Base-by-base conservation (phyloP, 495 filamentous ascomycete species). In the Neurospora sp. region DNA sequence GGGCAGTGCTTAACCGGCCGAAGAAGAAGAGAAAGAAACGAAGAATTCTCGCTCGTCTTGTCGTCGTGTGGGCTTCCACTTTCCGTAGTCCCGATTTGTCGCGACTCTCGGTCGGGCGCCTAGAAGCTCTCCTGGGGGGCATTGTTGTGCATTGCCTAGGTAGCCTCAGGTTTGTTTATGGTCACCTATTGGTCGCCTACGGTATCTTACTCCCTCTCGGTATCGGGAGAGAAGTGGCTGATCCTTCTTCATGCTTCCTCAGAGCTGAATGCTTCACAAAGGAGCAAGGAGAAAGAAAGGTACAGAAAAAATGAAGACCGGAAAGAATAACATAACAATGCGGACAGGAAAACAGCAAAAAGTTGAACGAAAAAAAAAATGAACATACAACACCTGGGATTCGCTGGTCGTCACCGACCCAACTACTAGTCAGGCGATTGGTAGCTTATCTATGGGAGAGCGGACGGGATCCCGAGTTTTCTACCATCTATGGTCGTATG, bases 341-440 rank as follows among this genome's bases (percentile, higher is more conserved):
- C 3, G 0, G 7, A 8, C 16, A n/a, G 17, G 17, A n/a, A 8
- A 44, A n/a, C 17, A 44, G 41, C 7, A 45, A 45, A 45, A 10
- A n/a, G 39, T 40, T 9, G 39, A 40, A 40, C 1, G 8, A 39
- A 9, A 12, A 10, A 10, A 9, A 72, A 74, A 61, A 70, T 70
- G 71, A 69, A 76, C 70, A 76, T 77, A 74, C 74, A 77, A 76
- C 76, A 73, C 76, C 76, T 59, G 74, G 76, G 70, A 77, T 76
- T 76, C 76, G 69, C 76, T 75, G 70, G 71, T 85, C 79, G 81
- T 84, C 84, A 83, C 81, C 82, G 78, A 84, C 82, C 80, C 79
- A 80, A 84, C 79, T 83, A 83, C 83, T 83, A 77, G 76, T 82
- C 79, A 40, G 39, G 39, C 39, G 39, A 40, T 40, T 37, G 35